Evolutionary conservation across 2,329 filamentous ascomycete species (phyloP).

Genomic region (Xylaria sp.): DNA sequence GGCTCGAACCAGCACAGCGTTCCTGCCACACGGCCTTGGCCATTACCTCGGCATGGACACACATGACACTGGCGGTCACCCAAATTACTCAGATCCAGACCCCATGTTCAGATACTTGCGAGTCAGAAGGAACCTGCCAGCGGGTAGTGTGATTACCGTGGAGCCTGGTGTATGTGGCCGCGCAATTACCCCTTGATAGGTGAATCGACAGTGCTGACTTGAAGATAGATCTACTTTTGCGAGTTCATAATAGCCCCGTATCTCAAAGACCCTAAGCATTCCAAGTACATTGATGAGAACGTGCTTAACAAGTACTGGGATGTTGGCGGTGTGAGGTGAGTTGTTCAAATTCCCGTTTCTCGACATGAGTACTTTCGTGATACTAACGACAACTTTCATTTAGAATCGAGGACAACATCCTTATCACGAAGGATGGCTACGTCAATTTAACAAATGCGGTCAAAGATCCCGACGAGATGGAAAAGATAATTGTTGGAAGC

Average conservation of each 20-base stretch:
- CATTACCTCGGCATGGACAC: conserved; percentile 95
- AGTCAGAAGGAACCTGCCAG: conserved; percentile 78
- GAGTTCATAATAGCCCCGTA: conserved; percentile 87
- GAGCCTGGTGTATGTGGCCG: conserved; percentile 79
- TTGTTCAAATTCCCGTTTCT: conserved; percentile 26
- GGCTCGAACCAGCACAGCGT: conserved; percentile 84
- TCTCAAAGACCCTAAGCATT: conserved; percentile 75
- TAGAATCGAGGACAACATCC: conserved; percentile 75
- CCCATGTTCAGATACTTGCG: conserved; percentile 88
- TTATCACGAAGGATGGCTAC: conserved; percentile 75
- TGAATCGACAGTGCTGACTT: conserved; percentile 21
- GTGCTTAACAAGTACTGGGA: conserved; percentile 85
- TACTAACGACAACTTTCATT: conserved; percentile 6
- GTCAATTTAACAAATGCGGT: conserved; percentile 79
- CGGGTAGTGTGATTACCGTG: conserved; percentile 88
- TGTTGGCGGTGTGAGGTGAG: conserved; percentile 77
- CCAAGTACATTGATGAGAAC: conserved; percentile 78
- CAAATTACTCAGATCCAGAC: conserved; percentile 82
- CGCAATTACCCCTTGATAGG: background rate
- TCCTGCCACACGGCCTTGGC: conserved; percentile 91
- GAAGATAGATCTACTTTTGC: conserved; percentile 82
- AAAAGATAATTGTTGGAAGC: conserved; percentile 60
- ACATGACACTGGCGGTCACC: conserved; percentile 84
- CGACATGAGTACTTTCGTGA: background rate
- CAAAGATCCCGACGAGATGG: conserved; percentile 73